phyloP scores from a whole-genome alignment of 2,329 filamentous ascomycete species.

The Cladophialophora psammophila region DNA sequence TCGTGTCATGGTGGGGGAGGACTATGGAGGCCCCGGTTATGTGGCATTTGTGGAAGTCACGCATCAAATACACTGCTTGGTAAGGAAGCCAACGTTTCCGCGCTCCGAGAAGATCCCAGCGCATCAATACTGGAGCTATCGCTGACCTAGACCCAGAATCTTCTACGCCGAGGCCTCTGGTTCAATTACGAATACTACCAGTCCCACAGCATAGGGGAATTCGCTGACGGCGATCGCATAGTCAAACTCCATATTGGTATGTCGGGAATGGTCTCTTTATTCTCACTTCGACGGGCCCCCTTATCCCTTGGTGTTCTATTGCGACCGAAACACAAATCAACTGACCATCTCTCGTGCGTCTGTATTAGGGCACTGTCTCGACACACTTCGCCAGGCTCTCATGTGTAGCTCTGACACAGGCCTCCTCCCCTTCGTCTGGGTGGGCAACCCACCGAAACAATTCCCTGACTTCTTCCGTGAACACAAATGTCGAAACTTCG shows the following conservation, averaged over 20 bases:
- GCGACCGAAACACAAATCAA: not conserved
- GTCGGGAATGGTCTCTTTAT: not conserved
- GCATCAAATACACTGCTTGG: not conserved
- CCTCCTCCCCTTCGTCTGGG: constrained; percentile 7
- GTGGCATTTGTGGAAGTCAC: constrained; percentile 5
- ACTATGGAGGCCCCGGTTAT: constrained; percentile 3
- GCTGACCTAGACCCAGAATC: not conserved
- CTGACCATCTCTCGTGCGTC: not conserved
- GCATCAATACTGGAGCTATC: not conserved
- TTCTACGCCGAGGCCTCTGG: not conserved
- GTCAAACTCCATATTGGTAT: constrained; percentile 7
- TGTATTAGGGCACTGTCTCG: constrained; percentile 1
- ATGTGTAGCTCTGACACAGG: constrained; percentile 1
- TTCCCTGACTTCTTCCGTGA: constrained; percentile 1
- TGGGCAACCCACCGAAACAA: not conserved
- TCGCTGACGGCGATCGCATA: not conserved
- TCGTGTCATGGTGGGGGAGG: constrained; percentile 4
- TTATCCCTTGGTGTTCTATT: not conserved
- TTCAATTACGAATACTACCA: not conserved
- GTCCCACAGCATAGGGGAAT: not conserved
- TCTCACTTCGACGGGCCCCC: not conserved
- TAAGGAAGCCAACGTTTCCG: not conserved
- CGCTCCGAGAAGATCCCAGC: not conserved
- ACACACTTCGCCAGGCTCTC: constrained; percentile 4
- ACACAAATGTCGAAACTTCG: constrained; percentile 5